phyloP scores from a whole-genome alignment of 805 yeast species.

The Starmera pachycereana region DNA sequence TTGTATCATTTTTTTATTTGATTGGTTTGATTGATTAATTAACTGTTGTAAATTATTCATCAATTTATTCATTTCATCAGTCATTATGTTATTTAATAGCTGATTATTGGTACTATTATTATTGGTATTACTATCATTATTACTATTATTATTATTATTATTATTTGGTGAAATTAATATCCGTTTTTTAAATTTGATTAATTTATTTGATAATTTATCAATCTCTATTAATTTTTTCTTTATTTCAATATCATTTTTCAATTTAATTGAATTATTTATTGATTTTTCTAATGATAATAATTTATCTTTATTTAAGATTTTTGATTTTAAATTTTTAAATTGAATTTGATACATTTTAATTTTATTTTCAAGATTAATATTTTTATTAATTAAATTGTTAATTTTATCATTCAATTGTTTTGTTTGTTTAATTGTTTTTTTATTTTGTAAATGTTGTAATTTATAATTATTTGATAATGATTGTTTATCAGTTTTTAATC shows the following conservation, averaged over 20 bases:
- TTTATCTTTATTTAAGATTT: not conserved
- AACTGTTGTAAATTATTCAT: constrained; percentile 8
- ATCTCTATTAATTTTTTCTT: constrained; percentile 9
- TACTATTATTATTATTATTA: constrained; percentile 2
- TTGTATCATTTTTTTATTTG: constrained; percentile 2
- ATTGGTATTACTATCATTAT: too few species aligned
- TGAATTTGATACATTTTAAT: not conserved
- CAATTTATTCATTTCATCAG: constrained; percentile 14
- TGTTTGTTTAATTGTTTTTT: not conserved
- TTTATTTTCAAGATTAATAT: constrained; percentile 3
- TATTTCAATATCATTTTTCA: constrained; percentile 13
- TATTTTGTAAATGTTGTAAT: constrained; percentile 6
- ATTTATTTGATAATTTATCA: constrained; percentile 11
- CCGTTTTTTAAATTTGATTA: constrained; percentile 5
- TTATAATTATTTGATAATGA: constrained; percentile 1
- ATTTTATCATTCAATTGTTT: not conserved
- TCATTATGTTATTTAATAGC: constrained; percentile 4
- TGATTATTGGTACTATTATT: too few species aligned
- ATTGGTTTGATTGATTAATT: constrained; percentile 9
- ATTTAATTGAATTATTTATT: constrained; percentile 6
- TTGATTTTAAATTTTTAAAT: not conserved
- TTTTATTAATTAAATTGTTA: not conserved
- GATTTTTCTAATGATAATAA: constrained; percentile 1
- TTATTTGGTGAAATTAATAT: not conserved
- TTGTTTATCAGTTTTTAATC: constrained; percentile 3